Percentiles rank a stretch among this genome's conserved stretches.
phyloP scores from a whole-genome alignment of 148 eudicot species.

The Bassia scoparia region DNA sequence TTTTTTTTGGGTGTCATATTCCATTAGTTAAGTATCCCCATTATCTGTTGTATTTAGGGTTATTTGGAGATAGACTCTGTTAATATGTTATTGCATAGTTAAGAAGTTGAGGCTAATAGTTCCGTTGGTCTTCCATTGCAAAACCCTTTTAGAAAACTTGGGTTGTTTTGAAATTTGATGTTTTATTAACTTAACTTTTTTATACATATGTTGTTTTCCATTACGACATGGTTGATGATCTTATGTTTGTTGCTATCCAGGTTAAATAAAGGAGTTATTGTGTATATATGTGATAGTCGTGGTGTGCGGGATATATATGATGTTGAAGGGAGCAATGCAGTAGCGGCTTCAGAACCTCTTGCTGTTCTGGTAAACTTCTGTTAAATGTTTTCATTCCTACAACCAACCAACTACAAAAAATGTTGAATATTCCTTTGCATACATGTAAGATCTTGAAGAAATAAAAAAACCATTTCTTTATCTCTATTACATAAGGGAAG shows the following conservation, averaged over 20 bases:
- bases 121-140: too few relatives aligned
- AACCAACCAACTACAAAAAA: too few relatives aligned
- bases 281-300: slow-evolving; percentile 89
- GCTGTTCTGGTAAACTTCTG: slow-evolving; percentile 68
- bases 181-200: neutral
- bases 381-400: too few relatives aligned
- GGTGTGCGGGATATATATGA: slow-evolving; percentile 98
- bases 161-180: neutral
- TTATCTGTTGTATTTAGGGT: neutral
- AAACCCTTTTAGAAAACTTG: too few relatives aligned
- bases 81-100: neutral
- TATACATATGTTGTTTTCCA: neutral
- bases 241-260: slow-evolving; percentile 34
- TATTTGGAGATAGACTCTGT: neutral
- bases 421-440: too few relatives aligned
- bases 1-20: neutral
- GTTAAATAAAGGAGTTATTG: slow-evolving; percentile 97
- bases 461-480: too few relatives aligned
- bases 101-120: neutral
- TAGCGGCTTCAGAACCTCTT: slow-evolving; percentile 85
- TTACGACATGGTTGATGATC: neutral
- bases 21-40: neutral
- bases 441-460: too few relatives aligned
- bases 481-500: too few relatives aligned
- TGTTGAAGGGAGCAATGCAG: slow-evolving; percentile 84